Conservation (phyloP, 352 stramenopile species). For the Phytopythium delawarense region DNA sequence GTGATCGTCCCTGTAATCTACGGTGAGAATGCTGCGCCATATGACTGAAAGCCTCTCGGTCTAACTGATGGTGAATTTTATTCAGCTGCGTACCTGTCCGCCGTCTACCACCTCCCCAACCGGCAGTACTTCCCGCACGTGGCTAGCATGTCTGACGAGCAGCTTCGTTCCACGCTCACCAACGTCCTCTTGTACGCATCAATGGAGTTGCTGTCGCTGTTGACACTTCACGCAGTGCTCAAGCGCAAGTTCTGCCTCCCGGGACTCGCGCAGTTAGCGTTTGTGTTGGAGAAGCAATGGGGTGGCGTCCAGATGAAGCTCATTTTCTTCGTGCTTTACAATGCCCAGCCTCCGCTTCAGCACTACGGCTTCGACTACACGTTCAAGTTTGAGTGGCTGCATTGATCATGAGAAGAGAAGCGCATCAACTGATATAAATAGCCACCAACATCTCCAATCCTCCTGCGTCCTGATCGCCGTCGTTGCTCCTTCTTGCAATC, state of each 20-base stretch:
- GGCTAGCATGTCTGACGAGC: constrained; percentile 9
- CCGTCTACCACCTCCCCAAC: constrained; percentile 28
- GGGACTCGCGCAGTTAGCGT: constrained; percentile 21
- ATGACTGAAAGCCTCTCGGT: background rate
- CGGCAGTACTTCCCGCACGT: constrained; percentile 19
- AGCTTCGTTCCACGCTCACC: constrained; percentile 11
- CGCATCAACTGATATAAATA: too few relatives aligned
- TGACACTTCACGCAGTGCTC: constrained; percentile 16
- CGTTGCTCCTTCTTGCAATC: background rate
- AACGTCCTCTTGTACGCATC: constrained; percentile 23
- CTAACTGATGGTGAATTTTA: background rate
- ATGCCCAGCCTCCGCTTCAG: constrained; percentile 14
- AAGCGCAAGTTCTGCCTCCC: constrained; percentile 17
- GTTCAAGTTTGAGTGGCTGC: constrained; percentile 34
- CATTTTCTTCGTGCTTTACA: constrained; percentile 31
- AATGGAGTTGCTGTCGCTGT: constrained; percentile 27
- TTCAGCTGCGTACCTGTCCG: constrained; percentile 20
- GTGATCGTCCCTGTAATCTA: constrained; percentile 36
- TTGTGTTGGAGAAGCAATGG: constrained; percentile 26
- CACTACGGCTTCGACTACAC: constrained; percentile 18
- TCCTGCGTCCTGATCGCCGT: background rate
- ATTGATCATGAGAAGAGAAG: background rate
- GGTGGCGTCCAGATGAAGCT: constrained; percentile 22
- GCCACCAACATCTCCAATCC: too few relatives aligned
- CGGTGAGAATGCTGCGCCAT: constrained; percentile 12